Percentiles rank a stretch among this genome's conserved stretches.
Evolutionary conservation across 2,329 filamentous ascomycete genomes (phyloP).

Genomic region (Ceratocystis ficicola): DNA sequence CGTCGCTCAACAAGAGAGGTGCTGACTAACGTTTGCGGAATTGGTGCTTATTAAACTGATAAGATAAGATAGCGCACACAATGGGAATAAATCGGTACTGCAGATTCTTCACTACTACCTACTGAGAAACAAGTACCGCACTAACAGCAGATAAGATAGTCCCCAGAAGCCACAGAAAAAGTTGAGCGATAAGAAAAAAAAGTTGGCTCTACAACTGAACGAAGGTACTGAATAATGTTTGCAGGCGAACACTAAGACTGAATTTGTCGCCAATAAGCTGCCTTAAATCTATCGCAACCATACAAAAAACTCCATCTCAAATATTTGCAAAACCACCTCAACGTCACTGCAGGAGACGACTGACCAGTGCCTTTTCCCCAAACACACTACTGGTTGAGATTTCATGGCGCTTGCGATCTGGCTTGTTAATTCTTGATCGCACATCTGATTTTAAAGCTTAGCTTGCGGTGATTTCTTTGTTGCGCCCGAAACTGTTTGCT

Average conservation of each 20-base stretch:
- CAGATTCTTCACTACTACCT: background rate
- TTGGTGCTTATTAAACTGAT: constrained; percentile 15
- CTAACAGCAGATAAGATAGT: constrained; percentile 7
- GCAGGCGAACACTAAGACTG: constrained; percentile 13
- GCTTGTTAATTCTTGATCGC: background rate
- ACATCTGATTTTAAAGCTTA: background rate
- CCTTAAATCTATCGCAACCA: background rate
- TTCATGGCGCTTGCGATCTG: constrained; percentile 13
- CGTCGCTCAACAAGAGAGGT: constrained; percentile 1
- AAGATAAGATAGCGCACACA: constrained; percentile 19
- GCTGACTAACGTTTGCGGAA: background rate
- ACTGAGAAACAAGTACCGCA: constrained; percentile 7
- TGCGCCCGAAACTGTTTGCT: background rate
- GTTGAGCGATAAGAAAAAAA: constrained; percentile 22
- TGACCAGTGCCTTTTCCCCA: background rate
- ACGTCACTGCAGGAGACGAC: constrained; percentile 20
- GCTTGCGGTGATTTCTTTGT: constrained; percentile 6
- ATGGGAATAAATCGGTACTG: constrained; percentile 15
- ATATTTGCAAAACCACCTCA: constrained; percentile 1
- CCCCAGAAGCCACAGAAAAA: constrained; percentile 18
- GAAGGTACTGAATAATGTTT: background rate
- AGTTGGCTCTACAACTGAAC: constrained; percentile 13
- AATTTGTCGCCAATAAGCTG: constrained; percentile 15
- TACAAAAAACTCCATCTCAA: constrained; percentile 10
- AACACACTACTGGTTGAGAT: constrained; percentile 18